Conservation (phyloP, 345 rosid species). For the thale cress (Arabidopsis thaliana) region TAIR10.1 NC_003076.8:23047501-23048000, state of each 20-base stretch:
- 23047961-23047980: slow-evolving; percentile 35
- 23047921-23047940: slow-evolving; percentile 67
- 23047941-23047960: slow-evolving; percentile 82
- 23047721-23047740: slow-evolving; percentile 90
- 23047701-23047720: slow-evolving; percentile 94
- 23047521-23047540: slow-evolving; percentile 1
- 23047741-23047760: slow-evolving; percentile 86
- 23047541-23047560: slow-evolving; percentile 2
- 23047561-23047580: slow-evolving; percentile 13
- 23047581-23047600: slow-evolving; percentile 1
- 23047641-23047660: slow-evolving; percentile 84
- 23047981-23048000: slow-evolving; percentile 49
- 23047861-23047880: slow-evolving; percentile 44
- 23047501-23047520: slow-evolving; percentile 37
- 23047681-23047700: slow-evolving; percentile 82
- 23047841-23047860: slow-evolving; percentile 40
- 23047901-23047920: slow-evolving; percentile 73
- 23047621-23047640: slow-evolving; percentile 62
- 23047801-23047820: slow-evolving; percentile 75
- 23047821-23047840: slow-evolving; percentile 63
- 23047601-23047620: neutral
- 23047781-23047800: slow-evolving; percentile 69
- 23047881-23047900: slow-evolving; percentile 87
- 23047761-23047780: slow-evolving; percentile 75
- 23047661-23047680: slow-evolving; percentile 93